Base-by-base conservation (phyloP, 768 basidiomycete genomes). In the Rhodocollybia butyracea region DNA sequence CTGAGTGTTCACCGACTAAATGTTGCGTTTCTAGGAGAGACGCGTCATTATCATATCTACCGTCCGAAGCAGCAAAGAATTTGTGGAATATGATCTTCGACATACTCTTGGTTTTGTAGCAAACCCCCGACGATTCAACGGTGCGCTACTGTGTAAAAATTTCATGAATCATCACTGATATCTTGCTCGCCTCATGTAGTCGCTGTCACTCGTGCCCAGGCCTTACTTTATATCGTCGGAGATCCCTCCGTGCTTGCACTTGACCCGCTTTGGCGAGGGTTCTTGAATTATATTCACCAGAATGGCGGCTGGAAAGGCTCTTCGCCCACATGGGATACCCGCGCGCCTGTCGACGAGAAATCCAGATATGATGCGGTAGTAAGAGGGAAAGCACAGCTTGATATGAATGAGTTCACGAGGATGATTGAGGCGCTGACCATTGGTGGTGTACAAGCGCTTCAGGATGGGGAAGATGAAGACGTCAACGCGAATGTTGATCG, bases 141-240 rank as follows among this genome's bases (percentile, higher is more conserved):
- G 84, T 83, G 38, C 30, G 76, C 64, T 17, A 26, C 11, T n/a
- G 26, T 13, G 2, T 22, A 12, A 4, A 34, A 24, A 19, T 36
- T 5, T n/a, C n/a, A n/a, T n/a, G n/a, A 13, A 27, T 42, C 12
- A 19, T 50, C 3, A 22, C 48, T 50, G 5, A 26, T 10, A n/a
- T 38, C n/a, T n/a, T 22, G 29, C 43, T 21, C 43, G 27, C n/a
- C 12, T 45, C 10, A 46, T 43, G 22, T 59, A 86, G 86, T 89
- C 34, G 83, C 85, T 4, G 66, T 89, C 12, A 89, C 86, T 0
- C 82, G 85, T 12, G 84, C 84, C 0, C 77, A 86, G 64, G 80
- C 84, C 0, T 69, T 88, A 3, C 75, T 88, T 15, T 79, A 87
- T 57, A 70, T 87, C 47, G 66, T 88, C 46, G 86, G 85, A 3